Evolutionary conservation across 2,329 filamentous ascomycete species (phyloP), one percentile per base, ranked within the genome.

Genomic region (Trichoderma polysporum): DNA sequence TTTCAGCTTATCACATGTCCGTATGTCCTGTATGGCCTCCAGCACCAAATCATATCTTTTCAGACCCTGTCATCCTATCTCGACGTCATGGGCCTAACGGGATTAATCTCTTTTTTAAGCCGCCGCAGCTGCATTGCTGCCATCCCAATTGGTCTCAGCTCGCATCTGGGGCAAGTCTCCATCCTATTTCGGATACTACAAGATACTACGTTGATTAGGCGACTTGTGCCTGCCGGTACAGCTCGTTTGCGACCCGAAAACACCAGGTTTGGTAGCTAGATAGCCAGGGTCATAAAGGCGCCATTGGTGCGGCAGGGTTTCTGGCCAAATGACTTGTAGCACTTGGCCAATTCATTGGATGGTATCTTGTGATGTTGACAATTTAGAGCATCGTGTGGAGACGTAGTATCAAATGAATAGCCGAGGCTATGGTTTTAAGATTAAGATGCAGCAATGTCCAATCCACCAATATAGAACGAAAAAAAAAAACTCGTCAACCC

Each of bases 41-140:
- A 70, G 52, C 45, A 73, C 12, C 73, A 75, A 56, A 70, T 76
- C n/a, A n/a, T 52, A 72, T 80, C 50, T 74, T 82, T 39, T 77
- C 79, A 0, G 79, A 82, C 70, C 80, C 79, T 0, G 79, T 79
- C 61, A 79, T 82, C 65, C 68, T 82, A 58, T 81, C 80, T 1
- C 76, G 71, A 8, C 71, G 57, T 4, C 69, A 73, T n/a, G 71
- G 79, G 4, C 69, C 74, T 7, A 58, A 75, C 0, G 79, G 79
- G 3, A 81, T 82, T 69, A 75, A 71, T n/a, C 59, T 75, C 76
- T 1, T 82, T 82, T 69, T 81, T 81, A 70, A 72, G 70, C 58
- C 70, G 74, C 33, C 79, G 81, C 65, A 3, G 15, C 9, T 81
- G 79, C 71, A 77, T 5, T 78, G 68, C 70, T 78, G 78, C 58